These are phyloP conservation scores for Trypanosoma theileri DNA, from an alignment of 208 protist genomes.

Conservation along the genomic window DNA sequence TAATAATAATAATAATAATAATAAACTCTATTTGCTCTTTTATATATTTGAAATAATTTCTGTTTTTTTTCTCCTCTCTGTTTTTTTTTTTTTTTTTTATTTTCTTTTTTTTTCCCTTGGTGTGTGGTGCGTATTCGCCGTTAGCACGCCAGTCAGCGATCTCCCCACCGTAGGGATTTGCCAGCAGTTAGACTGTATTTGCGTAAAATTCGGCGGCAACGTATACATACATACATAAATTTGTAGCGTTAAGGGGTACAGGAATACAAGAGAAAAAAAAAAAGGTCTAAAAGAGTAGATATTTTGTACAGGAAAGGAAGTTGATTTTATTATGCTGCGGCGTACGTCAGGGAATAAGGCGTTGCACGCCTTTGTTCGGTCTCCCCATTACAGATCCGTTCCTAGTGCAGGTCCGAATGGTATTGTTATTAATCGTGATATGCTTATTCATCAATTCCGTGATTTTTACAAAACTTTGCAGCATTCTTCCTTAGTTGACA, in stretches of 20 bases:
- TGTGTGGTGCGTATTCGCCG: no score
- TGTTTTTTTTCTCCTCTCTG: no score
- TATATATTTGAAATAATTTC: no score
- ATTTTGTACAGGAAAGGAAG: neutral
- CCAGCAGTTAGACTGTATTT: conserved; percentile 1
- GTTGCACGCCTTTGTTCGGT: conserved; percentile 88
- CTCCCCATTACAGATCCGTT: conserved; percentile 80
- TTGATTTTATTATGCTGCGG: conserved; percentile 19
- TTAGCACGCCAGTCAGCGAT: no score
- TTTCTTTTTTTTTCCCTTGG: no score
- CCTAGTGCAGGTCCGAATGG: conserved; percentile 81
- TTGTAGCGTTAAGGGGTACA: neutral
- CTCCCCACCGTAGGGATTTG: neutral
- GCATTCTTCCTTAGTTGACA: conserved; percentile 86
- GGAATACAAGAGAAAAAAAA: neutral
- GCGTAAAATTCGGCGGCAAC: neutral
- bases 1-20: no score
- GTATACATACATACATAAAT: conserved; percentile 4
- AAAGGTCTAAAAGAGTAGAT: neutral
- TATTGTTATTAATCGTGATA: conserved; percentile 87
- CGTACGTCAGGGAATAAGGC: conserved; percentile 25
- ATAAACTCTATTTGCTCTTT: no score
- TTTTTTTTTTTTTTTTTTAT: no score
- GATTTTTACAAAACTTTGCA: conserved; percentile 89
- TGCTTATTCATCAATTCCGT: conserved; percentile 87